Evolutionary conservation across 176 grass and related monocot species (phyloP), one percentile per base, ranked within the genome.

Genomic region (Ensete glaucum): DNA sequence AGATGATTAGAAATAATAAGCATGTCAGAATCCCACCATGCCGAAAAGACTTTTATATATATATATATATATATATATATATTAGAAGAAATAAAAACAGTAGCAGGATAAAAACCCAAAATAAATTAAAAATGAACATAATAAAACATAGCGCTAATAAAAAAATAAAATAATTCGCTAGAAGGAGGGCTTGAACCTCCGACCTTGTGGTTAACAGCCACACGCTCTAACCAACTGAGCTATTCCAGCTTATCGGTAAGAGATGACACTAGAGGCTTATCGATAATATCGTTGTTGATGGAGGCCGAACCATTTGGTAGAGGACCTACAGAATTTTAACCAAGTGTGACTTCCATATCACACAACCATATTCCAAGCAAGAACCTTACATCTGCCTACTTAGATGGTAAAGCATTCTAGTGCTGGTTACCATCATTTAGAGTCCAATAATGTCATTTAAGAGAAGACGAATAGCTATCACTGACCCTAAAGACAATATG

Each of bases 391-490:
- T 82, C 85, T 86, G 62, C 71, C 82, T 73, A 89, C 77, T 62
- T 89, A 85, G 71, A 86, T 62, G 77, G 84, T 67, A 74, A 97
- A 83, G 50, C 89, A 90, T 77, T 85, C 88, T 26, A 90, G 50
- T 72, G 84, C 78, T 68, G 90, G 79, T 73, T 89, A 66, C 94
- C 94, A 97, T 53, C 93, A 74, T 75, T 85, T 93, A 81, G 20
- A 91, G 85, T 69, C 90, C 94, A 75, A 93, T 70, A 74, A 93
- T 79, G 29, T 90, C 94, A 75, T 97, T 83, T 55, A 97, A 87
- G 53, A 97, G 82, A 85, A 90, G 88, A 43, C 34, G 4, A 79
- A 29, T 97, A 90, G 13, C 76, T 80, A 34, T 90, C 80, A 80
- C 78, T 74, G 67, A 97, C 83, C 72, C 74, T 64, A 86, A 88